A percentile compares a stretch with the other conserved stretches of the same genome.
These are phyloP conservation scores for Rhodotorula sp. DNA, from an alignment of 1,284 basidiomycete genomes.

Conservation along the genomic window DNA sequence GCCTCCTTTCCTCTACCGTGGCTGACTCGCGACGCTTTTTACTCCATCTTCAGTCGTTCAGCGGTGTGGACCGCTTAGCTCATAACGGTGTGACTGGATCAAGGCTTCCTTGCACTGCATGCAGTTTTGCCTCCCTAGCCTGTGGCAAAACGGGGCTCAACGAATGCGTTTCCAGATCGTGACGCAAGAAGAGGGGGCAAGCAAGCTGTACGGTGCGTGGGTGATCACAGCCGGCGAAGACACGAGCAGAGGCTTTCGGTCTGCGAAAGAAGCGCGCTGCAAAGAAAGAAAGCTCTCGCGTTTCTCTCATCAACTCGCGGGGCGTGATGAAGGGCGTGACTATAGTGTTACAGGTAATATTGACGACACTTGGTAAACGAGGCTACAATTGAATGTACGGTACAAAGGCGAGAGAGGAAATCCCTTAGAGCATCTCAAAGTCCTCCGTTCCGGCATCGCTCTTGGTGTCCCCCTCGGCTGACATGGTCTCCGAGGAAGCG, in stretches of 20 bases:
- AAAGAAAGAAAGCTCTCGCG: no score
- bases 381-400: neutral
- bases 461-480: neutral
- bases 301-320: no score
- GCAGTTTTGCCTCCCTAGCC: neutral
- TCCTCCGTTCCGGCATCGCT: constrained; percentile 22
- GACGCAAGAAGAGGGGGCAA: no score
- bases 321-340: neutral
- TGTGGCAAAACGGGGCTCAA: no score
- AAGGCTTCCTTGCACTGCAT: neutral
- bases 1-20: neutral
- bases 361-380: neutral
- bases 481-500: neutral
- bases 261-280: no score
- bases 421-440: constrained; percentile 10
- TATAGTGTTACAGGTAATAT: neutral
- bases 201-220: no score
- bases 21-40: neutral
- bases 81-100: neutral
- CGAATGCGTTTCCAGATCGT: no score
- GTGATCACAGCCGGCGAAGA: no score
- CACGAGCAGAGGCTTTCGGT: no score
- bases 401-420: no score
- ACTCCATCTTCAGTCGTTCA: constrained; percentile 9
- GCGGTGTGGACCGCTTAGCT: constrained; percentile 31